Evolutionary conservation across 176 grass and related monocot species (phyloP).

Genomic region (Oryza nivara): DNA sequence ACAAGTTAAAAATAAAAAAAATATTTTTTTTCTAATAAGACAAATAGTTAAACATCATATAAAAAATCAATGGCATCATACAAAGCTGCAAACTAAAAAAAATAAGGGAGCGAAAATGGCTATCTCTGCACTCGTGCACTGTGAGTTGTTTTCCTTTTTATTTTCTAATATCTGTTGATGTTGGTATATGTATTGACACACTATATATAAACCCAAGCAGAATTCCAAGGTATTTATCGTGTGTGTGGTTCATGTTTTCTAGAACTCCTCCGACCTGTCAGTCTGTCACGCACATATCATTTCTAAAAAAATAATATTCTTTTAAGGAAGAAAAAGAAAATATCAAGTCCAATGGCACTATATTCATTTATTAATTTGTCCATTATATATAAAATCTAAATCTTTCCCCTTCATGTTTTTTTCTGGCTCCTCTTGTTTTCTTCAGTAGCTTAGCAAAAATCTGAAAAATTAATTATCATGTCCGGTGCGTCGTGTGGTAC

Average conservation of each 20-base stretch:
- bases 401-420: background rate
- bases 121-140: too few relatives aligned
- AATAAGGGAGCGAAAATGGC: too few relatives aligned
- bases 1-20: too few relatives aligned
- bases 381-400: background rate
- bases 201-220: background rate
- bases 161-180: background rate
- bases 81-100: too few relatives aligned
- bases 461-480: background rate
- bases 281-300: background rate
- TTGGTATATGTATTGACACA: background rate
- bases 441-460: background rate
- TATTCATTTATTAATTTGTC: background rate
- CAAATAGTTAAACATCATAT: too few relatives aligned
- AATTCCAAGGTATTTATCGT: background rate
- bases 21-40: too few relatives aligned
- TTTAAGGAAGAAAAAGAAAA: too few relatives aligned
- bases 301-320: background rate
- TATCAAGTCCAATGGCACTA: background rate
- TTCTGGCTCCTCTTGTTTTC: background rate
- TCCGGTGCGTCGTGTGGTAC: background rate
- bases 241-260: background rate
- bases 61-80: too few relatives aligned
- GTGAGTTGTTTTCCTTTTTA: too few relatives aligned
- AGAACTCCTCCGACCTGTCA: background rate